Evolutionary conservation across 331 rosid species (phyloP).

Genomic region (Quercus phellos): DNA sequence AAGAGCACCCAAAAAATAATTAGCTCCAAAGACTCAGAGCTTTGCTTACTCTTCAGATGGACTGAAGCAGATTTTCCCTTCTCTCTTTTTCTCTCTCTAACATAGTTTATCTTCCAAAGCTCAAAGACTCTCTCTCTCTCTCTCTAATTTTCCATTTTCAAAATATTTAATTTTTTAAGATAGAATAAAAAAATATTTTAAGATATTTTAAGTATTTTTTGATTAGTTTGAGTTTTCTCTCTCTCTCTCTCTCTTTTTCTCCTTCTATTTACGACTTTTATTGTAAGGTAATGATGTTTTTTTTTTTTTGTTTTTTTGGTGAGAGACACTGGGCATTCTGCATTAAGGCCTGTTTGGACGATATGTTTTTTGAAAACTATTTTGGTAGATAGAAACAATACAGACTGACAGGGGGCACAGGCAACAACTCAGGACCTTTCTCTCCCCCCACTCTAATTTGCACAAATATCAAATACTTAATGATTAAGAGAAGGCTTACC

Average conservation of each 20-base stretch:
- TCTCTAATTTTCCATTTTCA: slow-evolving; percentile 23
- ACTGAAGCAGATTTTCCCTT: neutral
- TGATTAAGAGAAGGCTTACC: no score
- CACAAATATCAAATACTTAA: no score
- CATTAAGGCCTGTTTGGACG: no score
- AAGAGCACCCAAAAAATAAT: neutral
- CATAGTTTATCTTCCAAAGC: no score
- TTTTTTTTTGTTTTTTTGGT: neutral
- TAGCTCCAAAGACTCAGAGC: neutral
- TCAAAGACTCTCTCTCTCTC: slow-evolving; percentile 7
- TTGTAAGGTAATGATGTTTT: neutral
- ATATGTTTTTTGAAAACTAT: no score
- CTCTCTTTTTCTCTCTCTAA: neutral
- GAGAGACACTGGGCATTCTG: no score
- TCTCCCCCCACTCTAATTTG: no score
- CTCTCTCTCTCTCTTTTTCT: neutral
- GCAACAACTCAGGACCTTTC: no score
- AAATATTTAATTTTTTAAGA: slow-evolving; percentile 6
- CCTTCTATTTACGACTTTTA: neutral
- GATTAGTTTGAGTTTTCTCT: neutral
- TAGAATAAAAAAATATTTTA: no score
- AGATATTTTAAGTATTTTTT: neutral
- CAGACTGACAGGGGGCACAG: no score
- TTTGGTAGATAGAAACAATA: no score
- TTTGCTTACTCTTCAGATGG: neutral